Conservation (phyloP, 805 yeast species). For the Barnettozyma wickerhamii region DNA sequence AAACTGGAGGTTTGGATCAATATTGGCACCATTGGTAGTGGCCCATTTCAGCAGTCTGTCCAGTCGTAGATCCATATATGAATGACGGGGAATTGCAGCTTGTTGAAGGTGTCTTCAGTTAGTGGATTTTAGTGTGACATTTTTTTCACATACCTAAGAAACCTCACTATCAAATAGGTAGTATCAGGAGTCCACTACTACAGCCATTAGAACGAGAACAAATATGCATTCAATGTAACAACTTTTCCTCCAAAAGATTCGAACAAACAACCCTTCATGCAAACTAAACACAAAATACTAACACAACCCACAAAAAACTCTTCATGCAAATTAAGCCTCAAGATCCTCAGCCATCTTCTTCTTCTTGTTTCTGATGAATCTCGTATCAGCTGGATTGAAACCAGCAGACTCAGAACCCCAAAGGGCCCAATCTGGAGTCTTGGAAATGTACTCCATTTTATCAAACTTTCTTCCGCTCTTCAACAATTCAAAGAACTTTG, state of each 20-base stretch:
- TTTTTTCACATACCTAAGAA: too few relatives aligned
- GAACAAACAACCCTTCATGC: too few relatives aligned
- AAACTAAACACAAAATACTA: background rate
- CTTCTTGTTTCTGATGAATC: conserved; percentile 27
- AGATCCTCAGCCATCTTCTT: conserved; percentile 9
- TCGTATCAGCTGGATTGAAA: conserved; percentile 80
- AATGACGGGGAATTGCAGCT: too few relatives aligned
- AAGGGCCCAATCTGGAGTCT: conserved; percentile 88
- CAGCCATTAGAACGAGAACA: too few relatives aligned
- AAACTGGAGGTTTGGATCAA: conserved; percentile 34
- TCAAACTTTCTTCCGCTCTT: conserved; percentile 60
- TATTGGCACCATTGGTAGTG: conserved; percentile 28
- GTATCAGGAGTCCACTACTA: too few relatives aligned
- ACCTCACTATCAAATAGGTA: too few relatives aligned
- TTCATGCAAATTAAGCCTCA: background rate
- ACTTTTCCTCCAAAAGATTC: too few relatives aligned
- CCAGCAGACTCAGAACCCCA: conserved; percentile 87
- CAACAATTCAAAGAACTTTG: conserved; percentile 66
- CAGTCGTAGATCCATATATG: conserved; percentile 1
- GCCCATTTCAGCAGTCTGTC: conserved; percentile 32
- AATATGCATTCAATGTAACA: too few relatives aligned
- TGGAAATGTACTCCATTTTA: conserved; percentile 74
- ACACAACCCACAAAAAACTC: background rate
- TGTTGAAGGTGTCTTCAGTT: too few relatives aligned
- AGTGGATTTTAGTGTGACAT: too few relatives aligned